Evolutionary conservation across 352 stramenopile species (phyloP), one percentile per base, ranked within the genome.

Genomic region (Plasmopara muralis): DNA sequence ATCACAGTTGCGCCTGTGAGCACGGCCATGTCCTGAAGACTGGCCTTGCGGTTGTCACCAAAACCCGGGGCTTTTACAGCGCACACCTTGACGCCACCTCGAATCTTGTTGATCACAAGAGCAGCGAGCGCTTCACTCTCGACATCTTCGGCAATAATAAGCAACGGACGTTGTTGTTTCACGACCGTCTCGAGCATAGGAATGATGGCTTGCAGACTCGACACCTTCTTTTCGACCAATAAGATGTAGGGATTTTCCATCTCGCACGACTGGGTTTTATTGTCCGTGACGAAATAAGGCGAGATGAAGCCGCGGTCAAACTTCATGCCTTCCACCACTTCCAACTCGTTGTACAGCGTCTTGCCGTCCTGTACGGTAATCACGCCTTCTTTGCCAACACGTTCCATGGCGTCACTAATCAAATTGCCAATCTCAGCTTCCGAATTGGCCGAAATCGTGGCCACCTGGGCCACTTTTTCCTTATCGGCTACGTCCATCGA

Each of bases 111-210:
- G 52, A 99, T 97, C 18, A 99, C 96, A 5, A 99, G 79, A 3
- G 97, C 98, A 2, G 97, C 96, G 16, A 99, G 76, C 4, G 97
- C 97, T 70, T 99, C 97, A 54, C 81, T 97, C 69, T 99, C 97
- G 3, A 99, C 96, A 68, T 99, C 97, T 70, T 99, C 97, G 1
- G 97, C 97, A 48, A 99, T 91, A 77, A 99, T 99, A n/a, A 99
- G 65, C 28, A 99, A 75, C 51, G 95, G 96, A 28, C 89, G 78
- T 70, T 98, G 89, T 53, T 81, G 78, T 85, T 99, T 99, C 60
- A 99, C 95, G 40, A 98, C 89, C 16, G 70, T 86, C 74, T 99
- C 97, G 40, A 99, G 83, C 30, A 99, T 73, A 7, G 96, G 96
- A 55, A 99, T 90, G 60, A 99, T 89, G 63, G 66, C 62, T 77